Base-by-base conservation (phyloP, 192 early-diverging fungal species). In the Backusella liffmaniae region DNA sequence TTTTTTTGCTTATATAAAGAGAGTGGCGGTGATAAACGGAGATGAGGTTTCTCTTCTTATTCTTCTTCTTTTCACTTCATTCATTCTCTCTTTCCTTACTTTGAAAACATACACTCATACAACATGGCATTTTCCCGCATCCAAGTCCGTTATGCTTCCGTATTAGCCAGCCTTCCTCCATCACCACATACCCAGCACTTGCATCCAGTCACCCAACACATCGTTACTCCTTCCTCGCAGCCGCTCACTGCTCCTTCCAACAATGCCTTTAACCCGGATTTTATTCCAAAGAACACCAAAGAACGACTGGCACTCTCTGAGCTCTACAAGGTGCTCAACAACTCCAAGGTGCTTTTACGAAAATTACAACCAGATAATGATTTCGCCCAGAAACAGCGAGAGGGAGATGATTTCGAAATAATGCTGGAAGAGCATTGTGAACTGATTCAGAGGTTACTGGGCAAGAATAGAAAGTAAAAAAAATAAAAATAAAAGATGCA, bases 161-260 rank as follows among this genome's bases (percentile, higher is more conserved):
- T 79, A 0, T 6, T 79, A 29, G 68, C 69, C 7, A 23, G 51
- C 2, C 35, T 73, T 3, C 72, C 76, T 13, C 70, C 70, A 26
- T 53, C 32, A 34, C 70, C 76, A n/a, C 15, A 37, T 18, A 46
- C 18, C 16, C 26, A 36, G 41, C 56, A 36, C 8, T 42, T 9
- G 7, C 49, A 41, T 6, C 70, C 71, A 67, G 70, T 49, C 29
- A 39, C 68, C 23, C 34, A 70, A 0, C 68, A 66, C 18, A 76
- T 80, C 21, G 56, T 77, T 34, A 81, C 80, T 21, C 80, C 73
- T 5, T 49, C 76, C 30, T 29, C 76, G 4, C 70, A 49, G 26
- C 76, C 80, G 29, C 16, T 77, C 9, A 81, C 80, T 23, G 44
- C 76, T 32, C 73, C 73, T 18, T 81, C 80, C 23, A 81, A 81